Evolutionary conservation across 331 rosid species (phyloP), one percentile per base, ranked within the genome.

Genomic region (Rosa hybrid): DNA sequence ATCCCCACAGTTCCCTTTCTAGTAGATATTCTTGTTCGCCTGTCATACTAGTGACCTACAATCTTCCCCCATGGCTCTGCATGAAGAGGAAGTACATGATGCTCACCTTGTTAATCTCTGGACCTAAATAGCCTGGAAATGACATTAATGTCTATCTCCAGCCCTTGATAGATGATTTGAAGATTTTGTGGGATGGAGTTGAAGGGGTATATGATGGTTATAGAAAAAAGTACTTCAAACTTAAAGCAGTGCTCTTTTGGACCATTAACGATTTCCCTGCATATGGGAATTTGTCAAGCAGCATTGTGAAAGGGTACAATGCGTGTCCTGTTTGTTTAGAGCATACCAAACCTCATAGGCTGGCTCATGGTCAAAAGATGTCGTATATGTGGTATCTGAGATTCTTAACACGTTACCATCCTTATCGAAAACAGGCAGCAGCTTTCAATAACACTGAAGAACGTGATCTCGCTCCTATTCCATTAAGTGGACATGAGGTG

Each of bases 201-300:
- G 62, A 54, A 2, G 62, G 25, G 5, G 25, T 54, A 5, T 54
- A 54, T 54, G 62, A 54, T 20, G 23, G 18, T 17, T 18, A 18
- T 20, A 54, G 3, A 54, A 20, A 20, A 20, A 1, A 54, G 23
- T 54, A 18, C 23, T 54, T 54, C 23, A 17, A 1, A 54, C 21
- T 54, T 0, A 56, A n/a, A 20, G 4, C 4, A 0, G 4, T 56
- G 1, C 27, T 56, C 3, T 54, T 18, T 18, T 41, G 75, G 75
- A 78, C 81, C 13, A 78, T 53, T 12, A 50, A 53, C 27, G 77
- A 54, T 12, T 69, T 78, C 39, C 44, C 51, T 1, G 45, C 59
- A 4, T 76, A 76, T 60, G 45, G 71, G 0, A 76, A 76, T 25
- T 17, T 76, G 6, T 39, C 71, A 6, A 18, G 46, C 0, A 39